A percentile compares a stretch with the other conserved stretches of the same genome.
These are phyloP conservation scores for Gossypium davidsonii DNA, from an alignment of 441 rosid genomes.

Conservation along the genomic window DNA sequence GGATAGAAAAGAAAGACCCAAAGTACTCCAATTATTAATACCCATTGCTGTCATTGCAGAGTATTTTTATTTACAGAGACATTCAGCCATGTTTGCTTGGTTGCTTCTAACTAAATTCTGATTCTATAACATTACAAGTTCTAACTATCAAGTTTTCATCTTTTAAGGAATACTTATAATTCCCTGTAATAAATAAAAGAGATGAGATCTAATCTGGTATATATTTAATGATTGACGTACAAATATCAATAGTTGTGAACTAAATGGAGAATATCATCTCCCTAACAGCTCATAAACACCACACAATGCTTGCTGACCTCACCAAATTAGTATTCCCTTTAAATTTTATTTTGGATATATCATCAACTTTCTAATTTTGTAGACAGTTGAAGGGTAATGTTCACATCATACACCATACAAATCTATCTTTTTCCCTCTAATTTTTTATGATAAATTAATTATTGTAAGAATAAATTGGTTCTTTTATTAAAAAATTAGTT, in stretches of 20 bases:
- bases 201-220: too few relatives aligned
- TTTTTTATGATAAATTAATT: too few relatives aligned
- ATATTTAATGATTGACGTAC: background rate
- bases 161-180: background rate
- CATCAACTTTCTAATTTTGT: too few relatives aligned
- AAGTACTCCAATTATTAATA: background rate
- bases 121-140: background rate
- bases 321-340: too few relatives aligned
- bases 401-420: too few relatives aligned
- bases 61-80: too few relatives aligned
- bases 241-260: background rate
- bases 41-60: too few relatives aligned
- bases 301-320: background rate
- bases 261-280: background rate
- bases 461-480: too few relatives aligned
- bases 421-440: too few relatives aligned
- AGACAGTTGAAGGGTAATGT: too few relatives aligned
- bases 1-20: background rate
- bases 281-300: background rate
- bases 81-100: background rate
- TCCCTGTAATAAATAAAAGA: background rate
- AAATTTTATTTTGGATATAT: too few relatives aligned
- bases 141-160: background rate
- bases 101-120: background rate
- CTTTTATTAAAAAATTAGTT: too few relatives aligned